A percentile compares a stretch with the other conserved stretches of the same genome.
Conservation (phyloP, 345 rosid genomes). For the Passiflora organensis region DNA sequence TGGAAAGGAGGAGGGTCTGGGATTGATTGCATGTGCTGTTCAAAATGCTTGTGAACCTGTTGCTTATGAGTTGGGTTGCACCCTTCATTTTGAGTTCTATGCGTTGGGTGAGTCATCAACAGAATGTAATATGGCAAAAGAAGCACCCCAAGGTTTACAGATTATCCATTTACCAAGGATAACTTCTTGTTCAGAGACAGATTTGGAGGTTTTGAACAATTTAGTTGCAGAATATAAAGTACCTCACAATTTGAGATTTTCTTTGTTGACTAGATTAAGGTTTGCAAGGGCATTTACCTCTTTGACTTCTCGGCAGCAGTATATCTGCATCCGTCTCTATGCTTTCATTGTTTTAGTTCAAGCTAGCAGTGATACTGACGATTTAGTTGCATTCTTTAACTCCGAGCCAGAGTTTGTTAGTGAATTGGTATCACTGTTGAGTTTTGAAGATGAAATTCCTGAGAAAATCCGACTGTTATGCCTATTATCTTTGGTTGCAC, state of each 20-base stretch:
- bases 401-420: conserved; percentile 91
- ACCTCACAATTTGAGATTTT: conserved; percentile 74
- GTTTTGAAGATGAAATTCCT: conserved; percentile 76
- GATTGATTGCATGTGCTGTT: conserved; percentile 67
- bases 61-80: conserved; percentile 76
- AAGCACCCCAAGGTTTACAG: conserved; percentile 55
- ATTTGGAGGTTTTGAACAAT: conserved; percentile 70
- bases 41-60: conserved; percentile 57
- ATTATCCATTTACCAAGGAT: conserved; percentile 67
- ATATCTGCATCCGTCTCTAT: conserved; percentile 83
- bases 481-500: conserved; percentile 77
- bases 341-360: conserved; percentile 91
- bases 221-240: conserved; percentile 67
- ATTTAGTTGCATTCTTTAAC: conserved; percentile 74
- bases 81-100: conserved; percentile 96
- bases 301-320: conserved; percentile 69
- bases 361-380: conserved; percentile 74
- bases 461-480: conserved; percentile 78
- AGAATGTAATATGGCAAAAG: conserved; percentile 33
- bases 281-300: conserved; percentile 90
- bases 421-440: conserved; percentile 73
- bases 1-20: conserved; percentile 96
- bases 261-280: conserved; percentile 74
- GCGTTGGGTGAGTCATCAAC: conserved; percentile 37
- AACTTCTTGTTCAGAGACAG: conserved; percentile 47